These are phyloP conservation scores for Alternaria gansuensis DNA, from an alignment of 2,329 filamentous ascomycete genomes.

Conservation along the genomic window DNA sequence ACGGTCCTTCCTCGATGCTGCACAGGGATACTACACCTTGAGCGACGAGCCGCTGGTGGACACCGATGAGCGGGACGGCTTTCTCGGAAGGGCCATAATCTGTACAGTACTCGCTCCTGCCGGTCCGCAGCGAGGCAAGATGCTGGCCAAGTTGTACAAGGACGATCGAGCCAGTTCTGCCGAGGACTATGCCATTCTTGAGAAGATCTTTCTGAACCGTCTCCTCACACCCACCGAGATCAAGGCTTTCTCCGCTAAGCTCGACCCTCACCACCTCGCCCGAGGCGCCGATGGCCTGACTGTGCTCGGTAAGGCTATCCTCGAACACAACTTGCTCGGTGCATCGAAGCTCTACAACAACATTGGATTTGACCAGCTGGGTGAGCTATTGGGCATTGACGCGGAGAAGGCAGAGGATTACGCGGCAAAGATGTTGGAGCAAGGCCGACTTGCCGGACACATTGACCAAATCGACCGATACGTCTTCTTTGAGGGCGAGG, in stretches of 20 bases:
- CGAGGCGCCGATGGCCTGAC: conserved; percentile 90
- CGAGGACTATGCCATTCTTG: conserved; percentile 84
- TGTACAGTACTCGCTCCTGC: conserved; percentile 93
- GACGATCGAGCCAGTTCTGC: conserved; percentile 82
- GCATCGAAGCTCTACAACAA: conserved; percentile 70
- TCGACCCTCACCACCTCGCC: conserved; percentile 89
- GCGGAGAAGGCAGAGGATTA: conserved; percentile 87
- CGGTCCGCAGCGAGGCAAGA: conserved; percentile 81
- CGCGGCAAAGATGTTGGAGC: conserved; percentile 94
- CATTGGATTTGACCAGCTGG: conserved; percentile 72
- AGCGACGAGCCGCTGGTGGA: conserved; percentile 80
- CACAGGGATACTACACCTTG: conserved; percentile 86
- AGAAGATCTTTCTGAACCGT: conserved; percentile 97
- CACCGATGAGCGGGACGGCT: conserved; percentile 84
- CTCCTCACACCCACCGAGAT: conserved; percentile 85
- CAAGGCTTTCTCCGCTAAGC: conserved; percentile 79
- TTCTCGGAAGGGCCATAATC: conserved; percentile 85
- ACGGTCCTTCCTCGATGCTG: conserved; percentile 86
- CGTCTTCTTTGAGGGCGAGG: conserved; percentile 86
- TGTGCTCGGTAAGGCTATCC: conserved; percentile 89
- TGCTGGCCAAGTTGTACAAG: conserved; percentile 86
- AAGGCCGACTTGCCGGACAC: conserved; percentile 82
- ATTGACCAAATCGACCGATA: conserved; percentile 93
- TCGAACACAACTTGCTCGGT: conserved; percentile 94
- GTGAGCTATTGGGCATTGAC: conserved; percentile 77